phyloP scores from a whole-genome alignment of 1,139 yeast genomes.

The Spathaspora sp. region DNA sequence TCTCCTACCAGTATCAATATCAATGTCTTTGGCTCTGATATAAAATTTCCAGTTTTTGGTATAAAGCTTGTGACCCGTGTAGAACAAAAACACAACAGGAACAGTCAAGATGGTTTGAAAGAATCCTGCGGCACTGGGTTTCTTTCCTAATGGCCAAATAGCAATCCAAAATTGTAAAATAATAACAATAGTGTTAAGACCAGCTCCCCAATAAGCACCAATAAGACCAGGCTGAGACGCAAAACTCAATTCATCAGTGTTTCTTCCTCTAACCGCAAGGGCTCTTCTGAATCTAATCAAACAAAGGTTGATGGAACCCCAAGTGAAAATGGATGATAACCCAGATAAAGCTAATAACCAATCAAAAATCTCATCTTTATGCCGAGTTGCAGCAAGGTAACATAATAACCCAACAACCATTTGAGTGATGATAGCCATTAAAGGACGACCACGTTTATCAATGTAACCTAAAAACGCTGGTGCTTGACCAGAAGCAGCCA shows the following conservation, averaged over 20 bases:
- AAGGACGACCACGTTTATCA: conserved; percentile 74
- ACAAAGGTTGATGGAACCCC: conserved; percentile 77
- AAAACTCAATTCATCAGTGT: conserved; percentile 65
- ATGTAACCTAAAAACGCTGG: conserved; percentile 73
- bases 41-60: conserved; percentile 51
- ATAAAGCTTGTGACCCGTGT: conserved; percentile 57
- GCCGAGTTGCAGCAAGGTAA: conserved; percentile 67
- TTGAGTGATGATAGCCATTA: conserved; percentile 61
- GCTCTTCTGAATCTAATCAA: conserved; percentile 82
- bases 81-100: conserved; percentile 58
- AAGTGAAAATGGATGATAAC: conserved; percentile 78
- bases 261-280: conserved; percentile 61
- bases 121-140: conserved; percentile 57
- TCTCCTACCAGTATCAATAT: conserved; percentile 70
- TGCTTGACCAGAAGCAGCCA: conserved; percentile 80
- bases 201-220: conserved; percentile 69
- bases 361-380: conserved; percentile 65
- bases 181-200: conserved; percentile 61
- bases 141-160: conserved; percentile 60
- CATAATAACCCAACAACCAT: conserved; percentile 64
- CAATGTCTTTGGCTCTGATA: conserved; percentile 53
- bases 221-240: conserved; percentile 64
- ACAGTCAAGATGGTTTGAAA: conserved; percentile 63
- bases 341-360: conserved; percentile 88
- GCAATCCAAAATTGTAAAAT: conserved; percentile 84